These are phyloP conservation scores for Lactarius evosmus DNA, from an alignment of 768 basidiomycete genomes.

Conservation along the genomic window DNA sequence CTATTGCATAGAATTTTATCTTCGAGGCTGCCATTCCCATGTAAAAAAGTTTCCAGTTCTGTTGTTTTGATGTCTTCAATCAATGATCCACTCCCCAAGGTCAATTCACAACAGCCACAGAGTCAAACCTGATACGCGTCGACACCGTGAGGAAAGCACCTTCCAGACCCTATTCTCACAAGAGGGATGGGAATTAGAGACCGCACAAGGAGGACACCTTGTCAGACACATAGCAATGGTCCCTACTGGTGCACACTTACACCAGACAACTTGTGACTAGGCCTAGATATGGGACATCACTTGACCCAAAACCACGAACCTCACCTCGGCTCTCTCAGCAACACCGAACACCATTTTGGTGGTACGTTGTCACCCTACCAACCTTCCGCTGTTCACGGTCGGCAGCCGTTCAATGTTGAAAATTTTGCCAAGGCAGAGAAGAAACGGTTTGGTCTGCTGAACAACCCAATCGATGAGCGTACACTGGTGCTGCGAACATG, in stretches of 20 bases:
- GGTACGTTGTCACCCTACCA: slow-evolving; percentile 69
- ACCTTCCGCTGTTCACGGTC: too few relatives aligned
- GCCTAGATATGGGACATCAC: slow-evolving; percentile 14
- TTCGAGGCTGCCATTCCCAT: not conserved
- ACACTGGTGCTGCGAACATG: slow-evolving; percentile 37
- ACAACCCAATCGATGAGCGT: too few relatives aligned
- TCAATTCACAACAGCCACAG: slow-evolving; percentile 20
- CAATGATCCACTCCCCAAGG: slow-evolving; percentile 15
- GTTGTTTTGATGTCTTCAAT: slow-evolving; percentile 11
- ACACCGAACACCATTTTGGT: slow-evolving; percentile 25
- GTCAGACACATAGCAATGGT: not conserved
- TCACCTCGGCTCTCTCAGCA: slow-evolving; percentile 36
- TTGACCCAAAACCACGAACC: slow-evolving; percentile 43
- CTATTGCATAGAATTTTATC: not conserved
- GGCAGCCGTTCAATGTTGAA: too few relatives aligned
- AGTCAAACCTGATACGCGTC: slow-evolving; percentile 32
- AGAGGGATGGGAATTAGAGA: slow-evolving; percentile 47
- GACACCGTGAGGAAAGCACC: slow-evolving; percentile 32
- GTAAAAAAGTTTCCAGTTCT: not conserved
- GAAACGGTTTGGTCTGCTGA: too few relatives aligned
- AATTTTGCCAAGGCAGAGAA: too few relatives aligned
- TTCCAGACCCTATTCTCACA: slow-evolving; percentile 45
- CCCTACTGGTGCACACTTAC: not conserved
- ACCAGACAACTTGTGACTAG: slow-evolving; percentile 5
- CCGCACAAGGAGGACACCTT: slow-evolving; percentile 36